Conservation (phyloP, 768 basidiomycete species). For the Russula abietina region DNA sequence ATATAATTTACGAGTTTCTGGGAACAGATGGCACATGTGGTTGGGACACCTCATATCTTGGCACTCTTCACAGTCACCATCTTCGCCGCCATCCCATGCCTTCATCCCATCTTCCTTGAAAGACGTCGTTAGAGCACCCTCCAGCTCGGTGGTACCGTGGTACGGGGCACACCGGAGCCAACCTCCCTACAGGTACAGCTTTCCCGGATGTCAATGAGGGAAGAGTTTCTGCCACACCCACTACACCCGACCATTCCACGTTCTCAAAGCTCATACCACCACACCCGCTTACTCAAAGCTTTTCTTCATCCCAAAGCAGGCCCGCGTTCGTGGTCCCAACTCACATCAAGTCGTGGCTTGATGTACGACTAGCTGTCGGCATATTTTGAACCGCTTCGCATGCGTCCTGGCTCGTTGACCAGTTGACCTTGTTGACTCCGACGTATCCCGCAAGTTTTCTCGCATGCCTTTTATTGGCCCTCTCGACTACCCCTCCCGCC, state of each 20-base stretch:
- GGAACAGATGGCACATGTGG: constrained; percentile 23
- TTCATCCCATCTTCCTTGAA: constrained; percentile 18
- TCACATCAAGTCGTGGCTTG: constrained; percentile 16
- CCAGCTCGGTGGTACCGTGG: neutral
- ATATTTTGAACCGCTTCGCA: constrained; percentile 10
- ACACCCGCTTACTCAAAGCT: constrained; percentile 1
- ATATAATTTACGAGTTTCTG: constrained; percentile 20
- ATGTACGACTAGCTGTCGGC: constrained; percentile 7
- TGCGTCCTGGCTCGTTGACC: neutral
- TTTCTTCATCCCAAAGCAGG: constrained; percentile 9
- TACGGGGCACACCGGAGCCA: constrained; percentile 18
- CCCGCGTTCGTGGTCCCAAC: constrained; percentile 8
- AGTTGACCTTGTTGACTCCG: neutral
- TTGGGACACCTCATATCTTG: constrained; percentile 23
- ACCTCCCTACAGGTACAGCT: constrained; percentile 15
- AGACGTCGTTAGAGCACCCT: constrained; percentile 18
- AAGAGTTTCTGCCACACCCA: neutral
- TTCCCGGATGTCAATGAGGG: constrained; percentile 7
- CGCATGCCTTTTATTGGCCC: neutral
- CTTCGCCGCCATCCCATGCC: constrained; percentile 13
- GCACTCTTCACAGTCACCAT: constrained; percentile 15
- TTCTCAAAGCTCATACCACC: constrained; percentile 1
- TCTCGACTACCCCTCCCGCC: constrained; percentile 1
- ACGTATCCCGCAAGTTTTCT: neutral
- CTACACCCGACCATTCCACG: neutral